Evolutionary conservation across 2,329 filamentous ascomycete genomes (phyloP), one percentile per base, ranked within the genome.

Genomic region (Diplodia intermedia): DNA sequence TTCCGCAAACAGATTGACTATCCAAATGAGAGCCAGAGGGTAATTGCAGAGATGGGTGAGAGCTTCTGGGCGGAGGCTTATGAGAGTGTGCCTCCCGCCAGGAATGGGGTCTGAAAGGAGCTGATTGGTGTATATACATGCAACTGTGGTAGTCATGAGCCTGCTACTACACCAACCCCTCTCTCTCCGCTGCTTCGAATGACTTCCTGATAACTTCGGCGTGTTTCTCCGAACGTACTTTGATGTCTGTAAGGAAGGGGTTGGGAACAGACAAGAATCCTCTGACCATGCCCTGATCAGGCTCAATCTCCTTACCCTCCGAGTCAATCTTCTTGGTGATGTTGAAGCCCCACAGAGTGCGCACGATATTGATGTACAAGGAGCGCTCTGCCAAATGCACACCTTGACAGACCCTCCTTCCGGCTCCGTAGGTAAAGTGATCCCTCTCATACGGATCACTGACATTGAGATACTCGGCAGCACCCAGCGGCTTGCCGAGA

Each of bases 21-120:
- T 71, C 73, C 75, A 9, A 79, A 80, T 70, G 76, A 79, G 65
- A 82, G 80, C 70, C 78, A 80, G 71, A 74, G 72, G 61, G 82
- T 78, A 77, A 74, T 78, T 68, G 76, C 75, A 2, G 60, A 70
- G 31, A 69, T 79, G 69, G 74, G 75, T 66, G 57, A 71, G 60
- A 61, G 56, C 20, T 70, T 79, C 47, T 80, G 78, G 78, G 73
- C 79, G 65, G 63, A 70, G 50, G 76, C 71, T 8, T 78, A 77
- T 69, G 67, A 70, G 57, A 72, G 73, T 56, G 73, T 75, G 9
- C 71, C 72, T 3, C 70, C 72, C 56, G 73, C 73, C 63, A 61
- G 5, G 40, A 47, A 61, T 49, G 56, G 56, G 1, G 18, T 61
- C 12, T 61, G 8, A 49, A 15, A 20, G 9, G 2, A n/a, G 26